Evolutionary conservation across 2,329 filamentous ascomycete genomes (phyloP).

Genomic region (Aspergillus novofumigatus): DNA sequence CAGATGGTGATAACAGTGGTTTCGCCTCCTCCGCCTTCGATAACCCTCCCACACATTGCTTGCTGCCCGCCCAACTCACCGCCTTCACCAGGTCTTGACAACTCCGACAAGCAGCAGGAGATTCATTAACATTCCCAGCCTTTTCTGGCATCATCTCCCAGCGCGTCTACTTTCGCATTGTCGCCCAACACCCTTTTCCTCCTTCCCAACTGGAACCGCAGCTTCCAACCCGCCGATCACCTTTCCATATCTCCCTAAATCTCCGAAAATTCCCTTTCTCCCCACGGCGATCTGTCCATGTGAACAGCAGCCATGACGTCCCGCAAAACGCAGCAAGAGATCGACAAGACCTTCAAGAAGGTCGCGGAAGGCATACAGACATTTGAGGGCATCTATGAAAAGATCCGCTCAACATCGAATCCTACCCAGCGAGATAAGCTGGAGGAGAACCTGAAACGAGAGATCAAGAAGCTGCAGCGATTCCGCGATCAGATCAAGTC

Average conservation of each 20-base stretch:
- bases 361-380: slow-evolving; percentile 86
- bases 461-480: slow-evolving; percentile 99
- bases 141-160: slow-evolving; percentile 6
- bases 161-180: not conserved
- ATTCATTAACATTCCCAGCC: slow-evolving; percentile 8
- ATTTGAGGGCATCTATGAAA: slow-evolving; percentile 95
- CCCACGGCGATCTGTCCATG: slow-evolving; percentile 21
- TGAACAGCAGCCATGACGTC: slow-evolving; percentile 66
- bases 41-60: not conserved
- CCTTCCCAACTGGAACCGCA: not conserved
- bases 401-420: slow-evolving; percentile 90
- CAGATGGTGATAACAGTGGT: not conserved
- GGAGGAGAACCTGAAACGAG: slow-evolving; percentile 95
- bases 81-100: slow-evolving; percentile 10
- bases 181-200: not conserved
- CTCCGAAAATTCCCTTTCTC: slow-evolving; percentile 12
- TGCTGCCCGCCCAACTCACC: slow-evolving; percentile 11
- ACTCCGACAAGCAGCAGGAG: slow-evolving; percentile 13
- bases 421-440: slow-evolving; percentile 96
- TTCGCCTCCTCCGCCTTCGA: not conserved
- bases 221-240: not conserved
- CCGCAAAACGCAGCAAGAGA: slow-evolving; percentile 94
- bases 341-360: slow-evolving; percentile 99
- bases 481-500: slow-evolving; percentile 99
- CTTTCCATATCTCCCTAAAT: slow-evolving; percentile 6